A percentile compares a stretch with the other conserved stretches of the same genome.
Conservation (phyloP, 768 basidiomycete species). For the Amanita molliuscula region DNA sequence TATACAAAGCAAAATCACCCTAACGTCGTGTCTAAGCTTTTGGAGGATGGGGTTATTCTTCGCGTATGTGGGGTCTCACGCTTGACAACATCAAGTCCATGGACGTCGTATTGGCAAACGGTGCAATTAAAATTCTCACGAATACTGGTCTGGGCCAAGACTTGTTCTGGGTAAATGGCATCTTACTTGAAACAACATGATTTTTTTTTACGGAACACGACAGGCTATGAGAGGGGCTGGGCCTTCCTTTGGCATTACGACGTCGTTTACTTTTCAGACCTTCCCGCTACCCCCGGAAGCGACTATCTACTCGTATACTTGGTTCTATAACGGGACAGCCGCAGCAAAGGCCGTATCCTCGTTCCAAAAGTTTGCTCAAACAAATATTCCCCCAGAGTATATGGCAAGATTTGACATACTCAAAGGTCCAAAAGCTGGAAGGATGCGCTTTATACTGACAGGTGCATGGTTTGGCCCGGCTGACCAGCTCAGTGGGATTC, state of each 20-base stretch:
- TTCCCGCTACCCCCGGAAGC: constrained; percentile 23
- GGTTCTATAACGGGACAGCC: constrained; percentile 21
- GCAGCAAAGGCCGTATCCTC: constrained; percentile 21
- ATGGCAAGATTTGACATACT: neutral
- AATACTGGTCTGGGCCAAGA: constrained; percentile 22
- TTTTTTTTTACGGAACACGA: neutral
- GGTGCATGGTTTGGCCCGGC: constrained; percentile 12
- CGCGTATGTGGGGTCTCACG: constrained; percentile 26
- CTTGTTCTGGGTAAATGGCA: constrained; percentile 32
- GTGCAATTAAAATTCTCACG: constrained; percentile 21
- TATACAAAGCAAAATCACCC: neutral
- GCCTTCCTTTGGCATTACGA: constrained; percentile 29
- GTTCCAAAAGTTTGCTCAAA: constrained; percentile 6
- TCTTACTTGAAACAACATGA: neutral
- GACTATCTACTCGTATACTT: constrained; percentile 27
- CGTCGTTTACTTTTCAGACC: constrained; percentile 25
- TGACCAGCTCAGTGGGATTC: constrained; percentile 6
- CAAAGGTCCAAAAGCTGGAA: neutral
- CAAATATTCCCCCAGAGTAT: neutral
- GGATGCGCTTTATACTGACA: neutral
- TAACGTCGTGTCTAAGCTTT: constrained; percentile 10
- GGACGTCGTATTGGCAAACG: constrained; percentile 32
- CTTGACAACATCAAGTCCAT: constrained; percentile 27
- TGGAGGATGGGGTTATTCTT: constrained; percentile 25
- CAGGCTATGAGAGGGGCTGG: constrained; percentile 31